Conservation (phyloP, 306 rosid genomes). For the Luffa acutangula region DNA sequence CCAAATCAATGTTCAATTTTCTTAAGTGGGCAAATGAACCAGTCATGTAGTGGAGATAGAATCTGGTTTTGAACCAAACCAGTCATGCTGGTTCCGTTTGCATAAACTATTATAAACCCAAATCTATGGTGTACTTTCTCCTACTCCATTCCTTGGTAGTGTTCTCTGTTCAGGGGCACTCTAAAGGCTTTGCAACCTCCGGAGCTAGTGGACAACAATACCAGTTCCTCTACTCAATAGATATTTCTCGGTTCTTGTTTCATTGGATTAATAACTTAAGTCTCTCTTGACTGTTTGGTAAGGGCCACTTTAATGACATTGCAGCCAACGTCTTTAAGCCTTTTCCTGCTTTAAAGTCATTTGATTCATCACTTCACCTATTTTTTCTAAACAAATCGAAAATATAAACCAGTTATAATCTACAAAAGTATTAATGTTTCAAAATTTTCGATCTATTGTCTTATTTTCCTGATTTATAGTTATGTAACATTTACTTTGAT, state of each 20-base stretch:
- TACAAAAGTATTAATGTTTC: neutral
- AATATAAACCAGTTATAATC: neutral
- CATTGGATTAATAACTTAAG: neutral
- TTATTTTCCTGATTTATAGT: neutral
- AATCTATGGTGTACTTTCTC: neutral
- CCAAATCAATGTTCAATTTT: neutral
- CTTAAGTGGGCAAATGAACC: neutral
- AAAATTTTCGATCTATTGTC: neutral
- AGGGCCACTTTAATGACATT: neutral
- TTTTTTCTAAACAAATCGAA: neutral
- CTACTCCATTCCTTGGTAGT: neutral
- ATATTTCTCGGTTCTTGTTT: neutral
- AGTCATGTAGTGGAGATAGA: neutral
- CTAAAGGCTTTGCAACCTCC: neutral
- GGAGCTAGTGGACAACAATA: neutral
- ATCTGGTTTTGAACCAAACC: neutral
- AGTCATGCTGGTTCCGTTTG: neutral
- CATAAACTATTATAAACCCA: neutral
- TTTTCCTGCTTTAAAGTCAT: neutral
- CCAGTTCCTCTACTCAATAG: neutral
- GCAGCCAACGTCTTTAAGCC: neutral
- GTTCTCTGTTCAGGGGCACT: neutral
- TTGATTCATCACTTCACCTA: neutral
- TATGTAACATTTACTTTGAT: neutral
- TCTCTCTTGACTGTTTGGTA: neutral